Evolutionary conservation across 169 alveolate genomes (phyloP), one percentile per base, ranked within the genome.

Genomic region (Cryptosporidium ryanae): DNA sequence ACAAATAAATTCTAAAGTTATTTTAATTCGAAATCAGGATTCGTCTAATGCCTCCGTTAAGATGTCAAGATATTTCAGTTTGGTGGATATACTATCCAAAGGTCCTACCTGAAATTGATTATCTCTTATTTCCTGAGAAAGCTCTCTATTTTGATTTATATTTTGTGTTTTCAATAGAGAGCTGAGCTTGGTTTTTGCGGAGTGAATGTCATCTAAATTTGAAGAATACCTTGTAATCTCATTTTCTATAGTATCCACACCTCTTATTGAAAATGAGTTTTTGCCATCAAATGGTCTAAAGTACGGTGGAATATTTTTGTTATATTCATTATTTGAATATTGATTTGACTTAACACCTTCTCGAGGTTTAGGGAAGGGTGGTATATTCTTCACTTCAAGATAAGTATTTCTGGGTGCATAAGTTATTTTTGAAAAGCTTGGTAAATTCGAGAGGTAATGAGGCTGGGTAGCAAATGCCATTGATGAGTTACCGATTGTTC

Each of bases 381-480:
- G 87, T 23, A 76, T 18, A 27, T 76, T 71, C 65, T 61, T 76
- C n/a, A 70, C 25, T 44, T 76, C 76, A 76, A 76, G 63, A 8
- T 76, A 76, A 34, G 71, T 61, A 29, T 76, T 76, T 44, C 87
- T 54, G 32, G 87, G 87, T 8, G 87, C 87, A 76, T 76, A 76
- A 3, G 76, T 76, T 38, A 76, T 61, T 76, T 61, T 76, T 27
- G 87, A 76, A 46, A 76, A 76, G 34, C 87, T 76, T 5, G 87
- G 87, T 61, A 76, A 29, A 59, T 76, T 76, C 63, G 87, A 70
- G 38, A 76, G 71, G 43, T 76, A 76, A 43, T 76, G 71, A 76
- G 87, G 87, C 15, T 76, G 87, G 21, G 87, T 76, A 34, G 87
- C 87, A 76, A 76, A 76, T 10, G 87, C 71, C 12, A 70, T 59